These are phyloP conservation scores for Amoebophrya sp. DNA, from an alignment of 169 alveolate species.

Conservation along the genomic window DNA sequence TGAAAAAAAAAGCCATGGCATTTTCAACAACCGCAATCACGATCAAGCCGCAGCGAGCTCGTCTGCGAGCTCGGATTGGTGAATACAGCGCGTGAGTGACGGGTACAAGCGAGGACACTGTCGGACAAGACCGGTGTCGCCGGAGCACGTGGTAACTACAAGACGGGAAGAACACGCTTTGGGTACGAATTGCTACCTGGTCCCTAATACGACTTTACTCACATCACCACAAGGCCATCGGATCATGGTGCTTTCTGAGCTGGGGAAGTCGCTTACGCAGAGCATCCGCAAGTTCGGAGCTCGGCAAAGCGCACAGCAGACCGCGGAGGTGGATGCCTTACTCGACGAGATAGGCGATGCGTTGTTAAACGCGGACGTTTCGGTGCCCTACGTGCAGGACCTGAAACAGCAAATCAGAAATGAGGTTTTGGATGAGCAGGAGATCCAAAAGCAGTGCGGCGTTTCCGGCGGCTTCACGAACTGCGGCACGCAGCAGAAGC, in stretches of 20 bases:
- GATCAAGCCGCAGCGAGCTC: no score
- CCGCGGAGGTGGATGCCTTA: slow-evolving; percentile 39
- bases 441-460: background rate
- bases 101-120: no score
- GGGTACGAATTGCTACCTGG: no score
- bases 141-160: no score
- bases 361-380: slow-evolving; percentile 80
- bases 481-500: background rate
- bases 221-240: no score
- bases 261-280: background rate
- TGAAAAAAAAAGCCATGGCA: no score
- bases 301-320: background rate
- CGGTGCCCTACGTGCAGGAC: slow-evolving; percentile 67
- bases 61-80: no score
- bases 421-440: background rate
- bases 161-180: no score
- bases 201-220: no score
- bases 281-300: background rate
- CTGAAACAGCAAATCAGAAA: slow-evolving; percentile 31
- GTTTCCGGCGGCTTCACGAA: background rate
- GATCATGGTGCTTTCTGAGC: background rate
- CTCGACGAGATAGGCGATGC: slow-evolving; percentile 76
- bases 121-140: no score
- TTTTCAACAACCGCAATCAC: no score
- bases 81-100: no score